Evolutionary conservation across 768 basidiomycete genomes (phyloP), one percentile per base, ranked within the genome.

Genomic region (Russula olivacea): DNA sequence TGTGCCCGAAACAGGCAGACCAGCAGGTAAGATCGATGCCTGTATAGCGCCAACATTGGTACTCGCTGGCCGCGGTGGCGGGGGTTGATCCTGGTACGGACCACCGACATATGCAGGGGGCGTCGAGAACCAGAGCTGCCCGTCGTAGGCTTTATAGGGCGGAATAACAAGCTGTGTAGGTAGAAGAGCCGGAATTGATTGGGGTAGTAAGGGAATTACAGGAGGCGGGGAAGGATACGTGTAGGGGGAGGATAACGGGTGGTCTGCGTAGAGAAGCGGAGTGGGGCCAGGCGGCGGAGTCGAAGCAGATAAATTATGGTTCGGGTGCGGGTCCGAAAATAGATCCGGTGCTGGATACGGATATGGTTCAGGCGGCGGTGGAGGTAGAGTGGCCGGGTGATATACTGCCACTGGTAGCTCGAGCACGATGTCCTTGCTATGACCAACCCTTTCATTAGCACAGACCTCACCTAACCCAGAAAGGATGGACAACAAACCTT

Each of bases 361-460:
- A 45, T 64, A 58, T 21, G 64, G 66, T 28, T 65, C 67, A 17
- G 64, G 66, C 17, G 70, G 71, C 41, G 72, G 66, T 21, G 75
- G 72, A n/a, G 85, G 82, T 10, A 84, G 68, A 7, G 85, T 83
- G n/a, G 76, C 72, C 1, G 87, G 85, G 71, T 91, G 87, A 25
- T 84, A 76, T 23, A 90, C 78, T 25, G 77, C 77, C 0, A 90
- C 78, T 11, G 88, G 88, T 11, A 93, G 74, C 52, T 82, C 78
- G 0, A 91, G 72, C 32, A 80, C 68, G 28, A 89, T 80, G 70
- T 91, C 88, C 72, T 89, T 90, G 68, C 91, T 93, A 67, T 10
- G 19, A 55, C 14, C 43, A 53, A 36, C 32, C 12, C 21, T 64
- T 65, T 57, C 54, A 11, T 66, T 15, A 63, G 23, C 6, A 41